Evolutionary conservation across 1,284 basidiomycete species (phyloP).

Genomic region (Takashimella tepidaria): DNA sequence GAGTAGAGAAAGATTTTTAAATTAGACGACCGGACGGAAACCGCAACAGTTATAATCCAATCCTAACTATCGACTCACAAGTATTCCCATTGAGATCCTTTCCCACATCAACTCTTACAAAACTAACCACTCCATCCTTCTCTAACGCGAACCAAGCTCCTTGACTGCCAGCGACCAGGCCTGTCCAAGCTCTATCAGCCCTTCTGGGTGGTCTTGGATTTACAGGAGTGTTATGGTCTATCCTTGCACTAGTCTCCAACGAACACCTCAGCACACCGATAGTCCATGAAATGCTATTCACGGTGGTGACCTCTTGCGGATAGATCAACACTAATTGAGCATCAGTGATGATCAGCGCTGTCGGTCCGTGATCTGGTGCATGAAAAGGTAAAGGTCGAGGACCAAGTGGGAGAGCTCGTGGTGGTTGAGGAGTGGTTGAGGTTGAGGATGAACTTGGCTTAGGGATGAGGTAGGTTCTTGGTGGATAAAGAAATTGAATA

Average conservation of each 20-base stretch:
- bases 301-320: conserved; percentile 13
- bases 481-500: conserved; percentile 29
- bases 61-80: conserved; percentile 20
- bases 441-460: background rate
- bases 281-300: conserved; percentile 17
- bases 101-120: conserved; percentile 33
- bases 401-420: conserved; percentile 21
- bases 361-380: conserved; percentile 22
- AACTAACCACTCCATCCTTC: conserved; percentile 17
- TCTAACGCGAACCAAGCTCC: conserved; percentile 38
- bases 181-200: conserved; percentile 33
- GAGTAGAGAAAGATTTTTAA: too few species aligned
- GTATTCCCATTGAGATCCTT: conserved; percentile 20
- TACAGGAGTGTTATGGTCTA: conserved; percentile 11
- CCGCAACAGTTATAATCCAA: too few species aligned
- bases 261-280: conserved; percentile 26
- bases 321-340: conserved; percentile 27
- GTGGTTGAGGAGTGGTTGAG: background rate
- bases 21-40: too few species aligned
- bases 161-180: conserved; percentile 23
- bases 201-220: conserved; percentile 1
- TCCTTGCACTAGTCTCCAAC: conserved; percentile 10
- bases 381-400: conserved; percentile 23
- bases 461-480: conserved; percentile 18
- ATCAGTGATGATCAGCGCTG: conserved; percentile 24